Conservation (phyloP, 2,329 filamentous ascomycete species). For the Fusarium aywerte region DNA sequence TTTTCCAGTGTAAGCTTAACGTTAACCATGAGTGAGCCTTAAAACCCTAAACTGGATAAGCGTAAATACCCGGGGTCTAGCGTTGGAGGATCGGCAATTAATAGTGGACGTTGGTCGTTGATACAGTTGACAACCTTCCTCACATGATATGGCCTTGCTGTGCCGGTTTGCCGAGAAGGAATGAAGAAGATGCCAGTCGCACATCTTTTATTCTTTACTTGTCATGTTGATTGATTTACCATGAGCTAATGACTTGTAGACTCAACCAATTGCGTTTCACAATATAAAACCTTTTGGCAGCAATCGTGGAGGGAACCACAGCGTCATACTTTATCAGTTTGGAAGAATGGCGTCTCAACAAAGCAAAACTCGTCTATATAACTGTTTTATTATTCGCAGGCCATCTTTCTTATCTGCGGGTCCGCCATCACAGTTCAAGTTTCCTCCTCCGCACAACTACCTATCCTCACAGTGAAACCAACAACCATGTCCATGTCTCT, state of each 20-base stretch:
- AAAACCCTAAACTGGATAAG: constrained; percentile 32
- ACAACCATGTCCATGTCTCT: constrained; percentile 3
- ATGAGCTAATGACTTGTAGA: neutral
- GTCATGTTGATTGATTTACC: neutral
- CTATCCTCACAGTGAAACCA: neutral
- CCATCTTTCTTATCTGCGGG: neutral
- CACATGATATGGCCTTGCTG: neutral
- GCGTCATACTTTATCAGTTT: neutral
- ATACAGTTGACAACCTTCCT: neutral
- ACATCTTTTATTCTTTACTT: neutral
- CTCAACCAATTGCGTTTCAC: constrained; percentile 11
- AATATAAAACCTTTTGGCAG: neutral
- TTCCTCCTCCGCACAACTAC: neutral
- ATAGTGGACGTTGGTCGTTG: neutral
- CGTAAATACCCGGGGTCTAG: constrained; percentile 21
- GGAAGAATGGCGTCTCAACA: neutral
- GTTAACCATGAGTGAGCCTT: constrained; percentile 15
- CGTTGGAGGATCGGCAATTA: constrained; percentile 20
- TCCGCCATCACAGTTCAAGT: neutral
- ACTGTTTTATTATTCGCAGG: neutral
- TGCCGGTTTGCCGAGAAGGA: constrained; percentile 39
- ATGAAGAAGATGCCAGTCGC: neutral
- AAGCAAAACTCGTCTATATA: neutral
- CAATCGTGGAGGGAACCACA: constrained; percentile 7
- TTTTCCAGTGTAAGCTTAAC: constrained; percentile 32